Percentiles rank a stretch among this genome's conserved stretches.
These are phyloP conservation scores for Xylariales sp. DNA, from an alignment of 2,329 filamentous ascomycete genomes.

Conservation along the genomic window DNA sequence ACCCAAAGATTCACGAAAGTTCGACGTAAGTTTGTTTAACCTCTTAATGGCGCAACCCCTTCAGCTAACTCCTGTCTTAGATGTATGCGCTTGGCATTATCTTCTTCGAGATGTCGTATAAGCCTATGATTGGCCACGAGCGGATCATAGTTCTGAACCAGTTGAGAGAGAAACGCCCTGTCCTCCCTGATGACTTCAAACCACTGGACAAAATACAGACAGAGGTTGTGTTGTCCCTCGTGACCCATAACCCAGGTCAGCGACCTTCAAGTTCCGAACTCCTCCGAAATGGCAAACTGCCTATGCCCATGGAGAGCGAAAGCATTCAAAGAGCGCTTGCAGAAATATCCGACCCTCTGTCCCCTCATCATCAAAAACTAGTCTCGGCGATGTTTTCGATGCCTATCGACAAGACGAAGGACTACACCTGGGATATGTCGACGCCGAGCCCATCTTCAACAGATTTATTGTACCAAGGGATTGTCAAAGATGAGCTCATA, in stretches of 20 bases:
- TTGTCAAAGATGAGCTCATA: slow-evolving; percentile 70
- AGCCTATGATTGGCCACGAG: slow-evolving; percentile 59
- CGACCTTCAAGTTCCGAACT: slow-evolving; percentile 80
- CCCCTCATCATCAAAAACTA: slow-evolving; percentile 86
- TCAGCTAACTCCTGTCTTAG: slow-evolving; percentile 28
- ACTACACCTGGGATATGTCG: slow-evolving; percentile 73
- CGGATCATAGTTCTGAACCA: slow-evolving; percentile 60
- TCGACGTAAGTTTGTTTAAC: slow-evolving; percentile 64
- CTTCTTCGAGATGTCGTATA: slow-evolving; percentile 95
- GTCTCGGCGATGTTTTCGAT: slow-evolving; percentile 79
- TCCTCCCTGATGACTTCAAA: slow-evolving; percentile 70
- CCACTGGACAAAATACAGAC: slow-evolving; percentile 67
- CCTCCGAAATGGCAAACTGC: slow-evolving; percentile 79
- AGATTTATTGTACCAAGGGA: slow-evolving; percentile 65
- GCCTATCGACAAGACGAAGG: slow-evolving; percentile 73
- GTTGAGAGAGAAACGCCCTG: slow-evolving; percentile 63
- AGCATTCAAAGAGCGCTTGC: slow-evolving; percentile 80
- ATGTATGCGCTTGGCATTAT: slow-evolving; percentile 98
- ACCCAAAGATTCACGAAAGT: slow-evolving; percentile 68
- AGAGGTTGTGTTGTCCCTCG: slow-evolving; percentile 72
- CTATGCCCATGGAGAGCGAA: slow-evolving; percentile 89
- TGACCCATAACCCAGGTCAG: slow-evolving; percentile 78
- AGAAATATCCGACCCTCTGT: slow-evolving; percentile 74
- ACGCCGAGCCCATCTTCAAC: slow-evolving; percentile 46
- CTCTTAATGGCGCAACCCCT: not conserved